Conservation (phyloP, 371 early-diverging fungal genomes). For the Mortierella sp. region DNA sequence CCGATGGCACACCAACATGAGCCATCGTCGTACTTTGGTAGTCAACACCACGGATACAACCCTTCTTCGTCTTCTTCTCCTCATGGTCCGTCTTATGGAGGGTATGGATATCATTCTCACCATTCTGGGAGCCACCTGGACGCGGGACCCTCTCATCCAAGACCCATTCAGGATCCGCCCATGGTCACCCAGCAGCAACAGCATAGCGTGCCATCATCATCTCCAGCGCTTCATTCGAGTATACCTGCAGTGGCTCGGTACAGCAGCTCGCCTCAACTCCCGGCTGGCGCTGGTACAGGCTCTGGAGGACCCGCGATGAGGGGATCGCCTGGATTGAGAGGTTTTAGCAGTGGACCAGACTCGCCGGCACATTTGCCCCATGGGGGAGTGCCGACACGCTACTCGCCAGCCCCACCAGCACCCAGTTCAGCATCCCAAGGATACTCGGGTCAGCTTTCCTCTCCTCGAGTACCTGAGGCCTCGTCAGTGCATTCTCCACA, state of each 20-base stretch:
- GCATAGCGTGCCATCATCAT: no score
- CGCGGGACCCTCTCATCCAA: conserved; percentile 27
- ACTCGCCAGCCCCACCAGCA: conserved; percentile 31
- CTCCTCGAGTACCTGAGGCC: conserved; percentile 9
- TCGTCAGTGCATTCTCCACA: conserved; percentile 19
- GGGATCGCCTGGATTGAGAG: conserved; percentile 32
- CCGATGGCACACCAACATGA: conserved; percentile 35
- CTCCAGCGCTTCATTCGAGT: no score
- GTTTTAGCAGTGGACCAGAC: conserved; percentile 22
- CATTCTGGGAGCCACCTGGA: conserved; percentile 23
- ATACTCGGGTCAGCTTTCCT: conserved; percentile 1
- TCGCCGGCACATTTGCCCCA: conserved; percentile 41
- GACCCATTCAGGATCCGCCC: conserved; percentile 15
- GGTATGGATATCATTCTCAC: conserved; percentile 11
- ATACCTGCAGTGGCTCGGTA: conserved; percentile 9
- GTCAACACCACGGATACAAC: conserved; percentile 26
- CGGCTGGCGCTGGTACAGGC: conserved; percentile 1
- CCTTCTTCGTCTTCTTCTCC: conserved; percentile 12
- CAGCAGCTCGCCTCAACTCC: conserved; percentile 42
- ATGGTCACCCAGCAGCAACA: conserved; percentile 18
- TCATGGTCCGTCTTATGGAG: not conserved
- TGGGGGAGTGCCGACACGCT: conserved; percentile 23
- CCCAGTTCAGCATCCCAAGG: conserved; percentile 12
- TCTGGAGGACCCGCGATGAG: conserved; percentile 13
- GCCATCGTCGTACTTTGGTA: conserved; percentile 23